Evolutionary conservation across 1,139 yeast species (phyloP), one percentile per base, ranked within the genome.

Genomic region (Suhomyces bribrorum): DNA sequence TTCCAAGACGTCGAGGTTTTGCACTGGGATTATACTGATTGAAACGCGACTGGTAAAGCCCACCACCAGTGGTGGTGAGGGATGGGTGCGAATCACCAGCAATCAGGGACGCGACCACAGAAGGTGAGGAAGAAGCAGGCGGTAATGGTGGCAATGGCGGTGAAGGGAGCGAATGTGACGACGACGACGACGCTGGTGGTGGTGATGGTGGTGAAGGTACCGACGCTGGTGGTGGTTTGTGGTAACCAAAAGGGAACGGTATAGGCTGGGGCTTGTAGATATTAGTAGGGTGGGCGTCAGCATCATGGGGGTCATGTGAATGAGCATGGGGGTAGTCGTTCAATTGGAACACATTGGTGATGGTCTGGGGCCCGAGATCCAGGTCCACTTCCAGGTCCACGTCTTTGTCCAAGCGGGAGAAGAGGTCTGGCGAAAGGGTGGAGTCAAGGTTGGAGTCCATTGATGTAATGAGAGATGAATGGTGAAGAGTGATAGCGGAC

Each of bases 1-100:
- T 47, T 12, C 74, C 74, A 28, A 68, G 52, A 15, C 73, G 53
- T 39, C 56, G 58, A 8, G 68, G 53, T 38, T 60, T 63, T 26
- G 54, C 53, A 13, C 52, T 48, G 5, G 71, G 73, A 29, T 59
- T 53, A 45, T 68, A 68, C 20, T 59, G 66, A n/a, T 66, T 72
- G 30, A 67, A 35, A 14, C 41, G 47, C 69, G 40, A 22, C 36
- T 27, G 39, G 32, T 32, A 33, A 29, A 29, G 35, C 32, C 31
- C 17, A 9, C 13, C 20, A 18, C 9, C 14, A 16, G 31, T 1
- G 15, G 20, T 12, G 18, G 36, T 23, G 13, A 23, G 15, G 27
- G 28, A n/a, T 14, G 34, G 17, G 29, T 25, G 34, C 29, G 28
- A 32, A 14, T n/a, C n/a, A n/a, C n/a, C n/a, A 27, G 17, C 5